These are phyloP conservation scores for Ulota crispa DNA, from an alignment of 225 moss, liverwort and hornwort genomes.

Conservation along the genomic window DNA sequence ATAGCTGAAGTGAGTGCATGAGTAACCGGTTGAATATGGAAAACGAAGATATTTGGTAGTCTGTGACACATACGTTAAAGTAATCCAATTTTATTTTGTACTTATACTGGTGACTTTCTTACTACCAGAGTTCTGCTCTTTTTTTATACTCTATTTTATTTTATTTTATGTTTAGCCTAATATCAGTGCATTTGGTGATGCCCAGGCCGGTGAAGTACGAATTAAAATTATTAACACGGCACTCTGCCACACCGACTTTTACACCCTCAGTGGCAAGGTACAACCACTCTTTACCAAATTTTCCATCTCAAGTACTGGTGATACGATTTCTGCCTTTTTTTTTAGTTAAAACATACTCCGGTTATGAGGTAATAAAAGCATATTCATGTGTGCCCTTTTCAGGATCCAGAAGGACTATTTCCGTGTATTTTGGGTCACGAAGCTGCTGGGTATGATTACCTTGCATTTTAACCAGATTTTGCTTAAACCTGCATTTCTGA, in stretches of 20 bases:
- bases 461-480: neutral
- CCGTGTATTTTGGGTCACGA: slow-evolving; percentile 72
- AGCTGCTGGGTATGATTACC: slow-evolving; percentile 58
- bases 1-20: too few species aligned
- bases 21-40: too few species aligned
- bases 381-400: slow-evolving; percentile 20
- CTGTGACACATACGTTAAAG: too few species aligned
- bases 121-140: neutral
- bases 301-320: neutral
- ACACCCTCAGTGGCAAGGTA: slow-evolving; percentile 70
- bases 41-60: too few species aligned
- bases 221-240: slow-evolving; percentile 47
- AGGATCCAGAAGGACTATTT: slow-evolving; percentile 71
- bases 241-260: slow-evolving; percentile 66
- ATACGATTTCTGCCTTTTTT: neutral
- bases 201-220: slow-evolving; percentile 63
- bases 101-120: neutral
- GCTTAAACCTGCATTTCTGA: neutral
- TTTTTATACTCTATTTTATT: neutral
- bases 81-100: too few species aligned
- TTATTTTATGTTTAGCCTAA: neutral
- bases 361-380: neutral
- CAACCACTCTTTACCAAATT: neutral
- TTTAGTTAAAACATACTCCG: neutral
- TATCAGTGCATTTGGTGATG: neutral